These are phyloP conservation scores for Penicillium sp. DNA, from an alignment of 2,329 filamentous ascomycete species.

Conservation along the genomic window DNA sequence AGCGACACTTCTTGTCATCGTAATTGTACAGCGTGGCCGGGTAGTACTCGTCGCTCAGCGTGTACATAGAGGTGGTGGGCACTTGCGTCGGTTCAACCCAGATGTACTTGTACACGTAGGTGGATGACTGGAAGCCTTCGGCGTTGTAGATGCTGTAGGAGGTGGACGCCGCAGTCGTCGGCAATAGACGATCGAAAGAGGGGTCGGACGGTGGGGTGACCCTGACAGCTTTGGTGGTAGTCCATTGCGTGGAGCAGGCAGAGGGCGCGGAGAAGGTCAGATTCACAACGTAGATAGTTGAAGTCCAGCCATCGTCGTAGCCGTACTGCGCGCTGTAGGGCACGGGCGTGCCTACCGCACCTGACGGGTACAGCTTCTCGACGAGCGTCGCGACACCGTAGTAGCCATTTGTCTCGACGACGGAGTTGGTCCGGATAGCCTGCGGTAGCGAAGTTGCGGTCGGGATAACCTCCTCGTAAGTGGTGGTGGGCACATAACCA, in stretches of 20 bases:
- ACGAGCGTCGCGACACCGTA: slow-evolving; percentile 27
- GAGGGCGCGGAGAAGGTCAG: slow-evolving; percentile 33
- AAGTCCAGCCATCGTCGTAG: slow-evolving; percentile 6
- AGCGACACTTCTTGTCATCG: slow-evolving; percentile 14
- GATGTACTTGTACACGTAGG: slow-evolving; percentile 28
- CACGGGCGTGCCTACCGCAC: slow-evolving; percentile 20
- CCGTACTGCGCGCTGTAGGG: slow-evolving; percentile 2
- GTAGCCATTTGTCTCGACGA: slow-evolving; percentile 15
- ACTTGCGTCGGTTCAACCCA: slow-evolving; percentile 35
- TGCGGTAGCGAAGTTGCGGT: slow-evolving; percentile 27
- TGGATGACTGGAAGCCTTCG: slow-evolving; percentile 29
- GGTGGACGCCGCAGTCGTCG: slow-evolving; percentile 24
- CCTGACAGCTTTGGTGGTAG: slow-evolving; percentile 24
- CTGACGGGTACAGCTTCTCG: slow-evolving; percentile 31
- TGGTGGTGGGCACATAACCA: slow-evolving; percentile 13
- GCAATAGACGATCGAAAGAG: slow-evolving; percentile 20
- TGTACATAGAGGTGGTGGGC: slow-evolving; percentile 20
- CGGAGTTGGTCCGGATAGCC: slow-evolving; percentile 30
- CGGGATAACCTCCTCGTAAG: slow-evolving; percentile 23
- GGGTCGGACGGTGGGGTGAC: slow-evolving; percentile 21
- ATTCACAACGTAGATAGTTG: slow-evolving; percentile 31
- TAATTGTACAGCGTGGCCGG: slow-evolving; percentile 21
- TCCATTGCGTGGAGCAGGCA: slow-evolving; percentile 32
- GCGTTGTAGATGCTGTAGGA: slow-evolving; percentile 27
- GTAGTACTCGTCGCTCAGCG: slow-evolving; percentile 23